Evolutionary conservation across 2,329 filamentous ascomycete species (phyloP), one percentile per base, ranked within the genome.

Genomic region (Aspergillus calidoustus): DNA sequence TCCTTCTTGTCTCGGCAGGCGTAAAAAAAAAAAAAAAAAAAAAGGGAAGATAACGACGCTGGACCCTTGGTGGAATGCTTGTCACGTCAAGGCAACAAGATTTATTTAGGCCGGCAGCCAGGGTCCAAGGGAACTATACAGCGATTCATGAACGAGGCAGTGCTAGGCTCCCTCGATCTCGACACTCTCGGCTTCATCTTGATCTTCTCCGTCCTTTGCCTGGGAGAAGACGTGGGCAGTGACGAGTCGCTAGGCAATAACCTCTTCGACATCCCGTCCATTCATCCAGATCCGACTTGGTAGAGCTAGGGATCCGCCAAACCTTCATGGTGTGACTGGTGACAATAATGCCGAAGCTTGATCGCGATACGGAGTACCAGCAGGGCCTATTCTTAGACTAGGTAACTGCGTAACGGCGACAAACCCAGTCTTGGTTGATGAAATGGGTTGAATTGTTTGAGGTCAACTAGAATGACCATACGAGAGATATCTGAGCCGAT

Each of bases 101-200:
- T 41, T 41, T 41, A 41, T 41, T 41, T 41, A 15, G 34, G 11
- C 34, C 34, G 34, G 34, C 8, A 41, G 34, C 8, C 34, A 41
- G 34, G 34, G 34, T 41, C 34, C 34, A 41, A 41, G 15, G 34
- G 34, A 15, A 41, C 34, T 41, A 41, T 41, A 41, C 13, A 41
- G 34, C 34, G 34, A 41, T 41, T 41, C 34, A 41, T 48, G 46
- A 23, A 22, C 13, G 54, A 50, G 54, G 54, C 54, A 57, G 54
- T 57, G 54, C 54, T 57, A 57, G 54, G 54, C 54, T 57, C 28
- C 54, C 46, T 57, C 54, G 19, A 57, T 51, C 34, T 41, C 11
- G 34, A 41, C 9, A 6, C 34, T 41, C 34, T 15, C 34, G 15
- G 9, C 13, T 41, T 41, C 34, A 41, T 25, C 22, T 15, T 38